Conservation (phyloP, 139 green algal species). For the Marvania coccoides region DNA sequence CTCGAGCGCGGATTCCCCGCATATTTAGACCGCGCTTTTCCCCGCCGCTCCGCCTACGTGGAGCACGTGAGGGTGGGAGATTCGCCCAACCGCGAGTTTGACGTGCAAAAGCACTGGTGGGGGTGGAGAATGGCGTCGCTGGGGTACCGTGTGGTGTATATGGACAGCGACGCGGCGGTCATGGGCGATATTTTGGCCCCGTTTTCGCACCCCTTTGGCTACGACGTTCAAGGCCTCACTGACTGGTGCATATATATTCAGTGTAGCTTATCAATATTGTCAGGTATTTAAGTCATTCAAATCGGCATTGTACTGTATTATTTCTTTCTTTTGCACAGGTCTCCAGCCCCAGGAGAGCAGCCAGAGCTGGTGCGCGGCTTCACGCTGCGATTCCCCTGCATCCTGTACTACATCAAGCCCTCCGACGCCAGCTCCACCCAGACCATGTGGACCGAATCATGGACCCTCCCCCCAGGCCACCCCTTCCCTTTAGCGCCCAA, state of each 20-base stretch:
- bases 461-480: background rate
- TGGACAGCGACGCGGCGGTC: background rate
- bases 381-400: too few relatives aligned
- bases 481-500: background rate
- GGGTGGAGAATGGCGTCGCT: background rate
- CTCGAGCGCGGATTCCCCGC: background rate
- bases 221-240: constrained; percentile 9
- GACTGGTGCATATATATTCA: too few relatives aligned
- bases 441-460: too few relatives aligned
- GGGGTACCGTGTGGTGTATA: background rate
- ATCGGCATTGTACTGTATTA: too few relatives aligned
- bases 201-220: background rate
- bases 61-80: background rate
- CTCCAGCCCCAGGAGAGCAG: background rate
- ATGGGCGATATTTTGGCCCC: background rate
- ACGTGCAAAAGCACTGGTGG: constrained; percentile 5
- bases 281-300: too few relatives aligned
- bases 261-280: too few relatives aligned
- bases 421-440: too few relatives aligned
- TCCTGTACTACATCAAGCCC: too few relatives aligned
- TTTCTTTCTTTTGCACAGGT: background rate
- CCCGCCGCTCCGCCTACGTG: background rate
- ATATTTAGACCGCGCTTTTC: constrained; percentile 1
- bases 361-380: too few relatives aligned
- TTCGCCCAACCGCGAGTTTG: background rate